phyloP scores from a whole-genome alignment of 106 monocot genomes.

The Dioscorea alata region DNA sequence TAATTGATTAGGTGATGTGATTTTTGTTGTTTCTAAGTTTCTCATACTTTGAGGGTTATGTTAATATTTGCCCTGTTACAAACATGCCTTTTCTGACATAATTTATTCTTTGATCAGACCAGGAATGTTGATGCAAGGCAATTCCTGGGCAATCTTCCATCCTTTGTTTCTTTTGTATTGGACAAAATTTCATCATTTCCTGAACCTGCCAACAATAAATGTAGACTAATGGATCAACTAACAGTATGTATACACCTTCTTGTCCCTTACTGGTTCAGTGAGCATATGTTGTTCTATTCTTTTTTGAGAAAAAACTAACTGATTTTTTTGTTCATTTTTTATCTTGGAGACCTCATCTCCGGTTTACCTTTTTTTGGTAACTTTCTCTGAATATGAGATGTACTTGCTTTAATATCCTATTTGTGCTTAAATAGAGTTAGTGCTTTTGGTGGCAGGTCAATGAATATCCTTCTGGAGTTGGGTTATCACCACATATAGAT shows the following conservation, averaged over 20 bases:
- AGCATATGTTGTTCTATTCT: too few species aligned
- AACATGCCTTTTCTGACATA: too few species aligned
- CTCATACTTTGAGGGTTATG: neutral
- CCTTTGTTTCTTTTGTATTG: conserved; percentile 64
- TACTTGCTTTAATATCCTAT: neutral
- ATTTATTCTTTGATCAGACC: conserved; percentile 31
- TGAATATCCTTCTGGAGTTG: conserved; percentile 88
- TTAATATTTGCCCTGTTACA: neutral
- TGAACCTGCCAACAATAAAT: conserved; percentile 14
- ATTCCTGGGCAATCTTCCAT: conserved; percentile 77
- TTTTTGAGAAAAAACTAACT: too few species aligned
- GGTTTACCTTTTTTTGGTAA: neutral
- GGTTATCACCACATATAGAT: conserved; percentile 91
- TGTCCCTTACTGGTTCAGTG: too few species aligned
- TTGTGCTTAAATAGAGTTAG: neutral
- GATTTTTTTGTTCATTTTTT: neutral
- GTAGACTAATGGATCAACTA: conserved; percentile 59
- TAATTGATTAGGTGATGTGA: too few species aligned
- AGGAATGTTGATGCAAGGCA: conserved; percentile 86
- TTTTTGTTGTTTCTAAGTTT: too few species aligned
- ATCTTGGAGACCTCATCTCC: neutral
- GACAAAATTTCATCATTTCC: conserved; percentile 66
- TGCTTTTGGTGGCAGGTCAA: conserved; percentile 57
- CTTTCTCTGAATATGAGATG: neutral
- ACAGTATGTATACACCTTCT: conserved; percentile 43